Base-by-base conservation (phyloP, 148 eudicot species). In the Amaranthus cruentus region DNA sequence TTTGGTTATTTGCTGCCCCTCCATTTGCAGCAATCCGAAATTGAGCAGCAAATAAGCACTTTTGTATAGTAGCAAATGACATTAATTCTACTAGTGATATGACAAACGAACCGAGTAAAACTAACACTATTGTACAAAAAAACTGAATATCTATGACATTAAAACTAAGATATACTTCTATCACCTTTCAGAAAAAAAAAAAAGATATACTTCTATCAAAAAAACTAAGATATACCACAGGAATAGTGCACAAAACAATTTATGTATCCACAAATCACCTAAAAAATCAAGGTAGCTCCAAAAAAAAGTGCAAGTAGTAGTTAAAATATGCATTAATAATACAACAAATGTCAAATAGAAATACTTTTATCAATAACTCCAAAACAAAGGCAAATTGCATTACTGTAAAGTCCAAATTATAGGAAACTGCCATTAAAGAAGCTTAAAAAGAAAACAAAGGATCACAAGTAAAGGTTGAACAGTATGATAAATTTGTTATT, bases 401-500 rank as follows among this genome's bases (percentile, higher is more conserved):
- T 28, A 0, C 38, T 28, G 38, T 28, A 28, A 28, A 28, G 38
- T 28, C 48, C 9, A 68, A 68, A 15, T 1, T 3, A 8, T 5
- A 58, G 47, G 9, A 53, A 52, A 62, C 42, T 42, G 58, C 50
- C 51, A 62, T 50, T 62, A 73, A 12, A 46, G 11, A 73, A 62
- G 61, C 14, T 52, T 51, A 54, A 66, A 57, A 12, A 14, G 38
- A 44, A 8, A 52, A 4, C 11, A 52, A 11, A 69, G 70, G 18
- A 76, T 62, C 62, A 62, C 62, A 62, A 70, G 53, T 14, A 71
- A 64, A 75, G 38, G 13, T 5, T 42, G 13, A 73, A 12, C 15
- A 21, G 63, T 46, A n/a, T 28, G 38, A 28, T 28, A 28, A 28
- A 28, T 28, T 28, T 28, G 38, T 28, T 28, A 28, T 0, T 28